A percentile compares a stretch with the other conserved stretches of the same genome.
Evolutionary conservation across 129 eudicot species (phyloP).

Genomic region (Artemisia annua): DNA sequence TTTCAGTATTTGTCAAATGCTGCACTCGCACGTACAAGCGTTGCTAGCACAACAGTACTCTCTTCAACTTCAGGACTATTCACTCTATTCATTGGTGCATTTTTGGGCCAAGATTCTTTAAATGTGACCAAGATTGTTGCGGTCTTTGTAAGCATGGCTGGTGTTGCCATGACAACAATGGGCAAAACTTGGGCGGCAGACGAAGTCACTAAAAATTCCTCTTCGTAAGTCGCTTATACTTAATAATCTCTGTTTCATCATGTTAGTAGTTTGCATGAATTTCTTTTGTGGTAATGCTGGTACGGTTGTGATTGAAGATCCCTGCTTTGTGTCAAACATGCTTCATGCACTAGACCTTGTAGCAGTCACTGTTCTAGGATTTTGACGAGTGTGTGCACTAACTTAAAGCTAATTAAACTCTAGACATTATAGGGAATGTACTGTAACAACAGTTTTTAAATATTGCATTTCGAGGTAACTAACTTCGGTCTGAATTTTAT

Average conservation of each 20-base stretch:
- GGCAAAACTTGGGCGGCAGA: conserved; percentile 99
- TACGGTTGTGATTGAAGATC: conserved; percentile 4
- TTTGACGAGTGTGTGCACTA: not conserved
- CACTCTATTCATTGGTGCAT: conserved; percentile 94
- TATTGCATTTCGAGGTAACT: not conserved
- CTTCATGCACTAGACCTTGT: not conserved
- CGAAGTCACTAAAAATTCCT: conserved; percentile 47
- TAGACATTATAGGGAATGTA: not conserved
- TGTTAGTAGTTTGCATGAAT: conserved; percentile 6
- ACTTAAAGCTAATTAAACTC: not conserved
- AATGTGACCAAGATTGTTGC: conserved; percentile 79
- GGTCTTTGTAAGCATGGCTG: conserved; percentile 95
- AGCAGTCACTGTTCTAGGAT: not conserved
- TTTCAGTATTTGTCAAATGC: conserved; percentile 95
- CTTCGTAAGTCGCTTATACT: conserved; percentile 50
- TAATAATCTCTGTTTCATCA: conserved; percentile 10
- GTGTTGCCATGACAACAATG: conserved; percentile 95
- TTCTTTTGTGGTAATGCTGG: conserved; percentile 14
- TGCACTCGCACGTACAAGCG: conserved; percentile 98
- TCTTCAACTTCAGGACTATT: conserved; percentile 97
- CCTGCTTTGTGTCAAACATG: not conserved
- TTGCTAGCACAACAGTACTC: conserved; percentile 97
- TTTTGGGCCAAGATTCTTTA: conserved; percentile 91
- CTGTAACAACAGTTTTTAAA: not conserved
- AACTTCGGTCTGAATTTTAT: not conserved